phyloP scores from a whole-genome alignment of 2,329 filamentous ascomycete species.

The Sporothrix pseudoabietina region DNA sequence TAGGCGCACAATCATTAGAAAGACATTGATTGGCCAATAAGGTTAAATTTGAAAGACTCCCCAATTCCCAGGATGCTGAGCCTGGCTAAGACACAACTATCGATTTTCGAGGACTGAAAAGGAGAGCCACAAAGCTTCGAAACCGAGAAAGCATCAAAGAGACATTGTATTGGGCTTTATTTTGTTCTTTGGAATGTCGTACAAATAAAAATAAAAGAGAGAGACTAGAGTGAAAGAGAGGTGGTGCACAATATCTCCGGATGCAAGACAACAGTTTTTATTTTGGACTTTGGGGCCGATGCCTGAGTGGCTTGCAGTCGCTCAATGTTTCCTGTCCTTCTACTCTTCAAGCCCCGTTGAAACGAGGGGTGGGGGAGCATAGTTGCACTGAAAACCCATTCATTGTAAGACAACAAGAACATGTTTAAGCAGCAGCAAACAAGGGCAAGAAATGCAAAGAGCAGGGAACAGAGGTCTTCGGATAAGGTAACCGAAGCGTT shows the following conservation, averaged over 20 bases:
- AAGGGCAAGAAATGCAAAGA: not conserved
- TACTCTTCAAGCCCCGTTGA: not conserved
- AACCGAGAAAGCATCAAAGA: not conserved
- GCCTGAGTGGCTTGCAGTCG: not conserved
- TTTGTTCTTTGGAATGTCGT: not conserved
- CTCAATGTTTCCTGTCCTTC: not conserved
- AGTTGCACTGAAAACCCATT: not conserved
- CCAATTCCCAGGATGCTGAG: not conserved
- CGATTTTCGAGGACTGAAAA: not conserved
- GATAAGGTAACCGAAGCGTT: slow-evolving; percentile 7
- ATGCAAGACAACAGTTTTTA: not conserved
- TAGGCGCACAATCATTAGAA: not conserved
- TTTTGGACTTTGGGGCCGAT: not conserved
- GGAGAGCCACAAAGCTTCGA: not conserved
- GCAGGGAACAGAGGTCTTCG: slow-evolving; percentile 5
- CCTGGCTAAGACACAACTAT: not conserved
- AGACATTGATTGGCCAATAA: not conserved
- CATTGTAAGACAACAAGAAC: not conserved
- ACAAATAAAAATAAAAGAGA: not conserved
- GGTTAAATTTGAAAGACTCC: not conserved
- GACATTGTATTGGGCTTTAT: not conserved
- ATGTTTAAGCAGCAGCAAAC: not conserved
- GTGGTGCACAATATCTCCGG: slow-evolving; percentile 6
- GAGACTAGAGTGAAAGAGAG: not conserved
- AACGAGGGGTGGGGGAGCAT: not conserved